Evolutionary conservation across 2,329 filamentous ascomycete species (phyloP), one percentile per base, ranked within the genome.

Genomic region (Phoma sp.): DNA sequence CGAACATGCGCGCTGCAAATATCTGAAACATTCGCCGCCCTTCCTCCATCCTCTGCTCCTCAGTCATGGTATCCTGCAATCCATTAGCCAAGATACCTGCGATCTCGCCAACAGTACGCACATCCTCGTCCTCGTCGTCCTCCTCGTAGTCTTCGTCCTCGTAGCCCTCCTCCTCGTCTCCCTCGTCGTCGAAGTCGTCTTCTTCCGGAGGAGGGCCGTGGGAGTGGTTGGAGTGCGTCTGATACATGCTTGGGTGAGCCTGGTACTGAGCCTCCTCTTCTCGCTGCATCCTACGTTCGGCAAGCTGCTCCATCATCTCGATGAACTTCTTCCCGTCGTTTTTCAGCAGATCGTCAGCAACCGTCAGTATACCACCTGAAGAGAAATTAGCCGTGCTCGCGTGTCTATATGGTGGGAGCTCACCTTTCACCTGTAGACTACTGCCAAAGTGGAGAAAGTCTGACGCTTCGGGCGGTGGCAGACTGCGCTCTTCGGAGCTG

Each of bases 271-370:
- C 91, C 73, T 97, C 92, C 78, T 95, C 93, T 80, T 98, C 93
- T 65, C 95, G 89, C 72, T 93, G 91, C 93, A 99, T 97, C 67
- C 95, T 87, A 68, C 93, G 91, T 79, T 99, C 95, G 30, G 95
- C 95, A 67, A 99, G 84, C 79, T 98, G 93, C 76, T 99, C 95
- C 95, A 99, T 99, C 95, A 99, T 99, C 76, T 99, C 95, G 77
- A 99, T 99, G 80, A 99, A 99, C 73, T 96, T 96, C 77, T 96
- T 96, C 69, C 95, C 95, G 77, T 99, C 95, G 77, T 99, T 99
- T 77, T 98, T 98, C 60, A 99, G 85, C 62, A 99, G 83, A 78
- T 99, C 95, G 81, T 99, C 95, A 75, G 95, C 95, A 72, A 99
- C 95, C 64, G 95, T 99, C 74, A 99, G 87, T 77, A 99, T 97